These are phyloP conservation scores for Echinochloa phyllopogon DNA, from an alignment of 176 grass and related monocot genomes.

Conservation along the genomic window DNA sequence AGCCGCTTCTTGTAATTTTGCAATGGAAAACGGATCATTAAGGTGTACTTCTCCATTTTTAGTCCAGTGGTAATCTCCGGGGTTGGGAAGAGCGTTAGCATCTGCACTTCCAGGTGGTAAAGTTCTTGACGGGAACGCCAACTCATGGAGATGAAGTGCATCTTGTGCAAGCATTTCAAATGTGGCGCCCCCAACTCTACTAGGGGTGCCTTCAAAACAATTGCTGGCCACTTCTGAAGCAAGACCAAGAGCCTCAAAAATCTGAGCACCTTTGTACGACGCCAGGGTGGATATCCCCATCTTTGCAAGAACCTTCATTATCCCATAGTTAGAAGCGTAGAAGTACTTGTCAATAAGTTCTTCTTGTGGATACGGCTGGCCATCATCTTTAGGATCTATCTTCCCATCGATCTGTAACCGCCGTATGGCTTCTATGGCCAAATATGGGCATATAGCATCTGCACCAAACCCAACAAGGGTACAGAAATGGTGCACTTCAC, in stretches of 20 bases:
- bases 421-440: conserved; percentile 68
- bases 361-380: conserved; percentile 27
- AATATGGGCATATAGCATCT: conserved; percentile 71
- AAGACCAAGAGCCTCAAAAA: conserved; percentile 77
- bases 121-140: conserved; percentile 55
- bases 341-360: conserved; percentile 58
- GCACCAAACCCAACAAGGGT: conserved; percentile 68
- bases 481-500: conserved; percentile 75
- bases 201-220: conserved; percentile 71
- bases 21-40: conserved; percentile 65
- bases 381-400: conserved; percentile 49
- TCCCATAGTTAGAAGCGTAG: conserved; percentile 58
- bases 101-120: conserved; percentile 65
- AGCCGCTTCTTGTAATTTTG: conserved; percentile 68
- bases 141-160: conserved; percentile 56
- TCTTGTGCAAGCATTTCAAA: conserved; percentile 67
- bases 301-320: conserved; percentile 82
- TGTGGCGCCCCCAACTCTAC: conserved; percentile 60
- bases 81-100: conserved; percentile 57
- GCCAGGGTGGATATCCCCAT: conserved; percentile 82
- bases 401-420: conserved; percentile 62
- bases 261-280: conserved; percentile 84
- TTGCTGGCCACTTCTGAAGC: conserved; percentile 62
- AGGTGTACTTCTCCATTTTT: conserved; percentile 71
- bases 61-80: conserved; percentile 63